Conservation (phyloP, 2,329 filamentous ascomycete genomes). For the Neonectria magnoliae region DNA sequence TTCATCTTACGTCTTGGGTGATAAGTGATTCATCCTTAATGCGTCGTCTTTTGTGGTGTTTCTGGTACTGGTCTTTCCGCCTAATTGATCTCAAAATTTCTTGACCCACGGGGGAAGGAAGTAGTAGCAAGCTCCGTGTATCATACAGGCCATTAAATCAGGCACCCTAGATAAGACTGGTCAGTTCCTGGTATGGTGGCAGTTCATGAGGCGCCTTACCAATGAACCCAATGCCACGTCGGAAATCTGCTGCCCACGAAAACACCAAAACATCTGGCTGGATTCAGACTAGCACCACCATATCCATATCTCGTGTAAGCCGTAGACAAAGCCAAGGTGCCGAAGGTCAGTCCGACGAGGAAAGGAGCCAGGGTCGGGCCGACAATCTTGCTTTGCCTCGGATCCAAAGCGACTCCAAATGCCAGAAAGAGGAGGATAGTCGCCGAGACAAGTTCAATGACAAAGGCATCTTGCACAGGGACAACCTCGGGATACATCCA, state of each 20-base stretch:
- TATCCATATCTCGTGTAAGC: conserved; percentile 39
- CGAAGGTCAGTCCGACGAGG: conserved; percentile 56
- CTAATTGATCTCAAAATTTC: background rate
- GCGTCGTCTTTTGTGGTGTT: background rate
- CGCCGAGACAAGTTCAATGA: conserved; percentile 59
- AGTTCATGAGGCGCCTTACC: conserved; percentile 20
- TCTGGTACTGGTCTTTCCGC: background rate
- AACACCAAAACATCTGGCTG: conserved; percentile 34
- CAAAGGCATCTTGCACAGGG: conserved; percentile 48
- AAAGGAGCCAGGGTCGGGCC: conserved; percentile 61
- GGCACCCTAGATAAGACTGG: conserved; percentile 23
- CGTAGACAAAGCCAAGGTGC: conserved; percentile 50
- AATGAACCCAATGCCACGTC: conserved; percentile 41
- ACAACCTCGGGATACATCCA: conserved; percentile 41
- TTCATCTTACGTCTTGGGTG: no score
- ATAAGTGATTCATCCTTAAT: background rate
- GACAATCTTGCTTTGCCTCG: conserved; percentile 58
- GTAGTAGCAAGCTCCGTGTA: conserved; percentile 30
- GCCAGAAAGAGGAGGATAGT: conserved; percentile 60
- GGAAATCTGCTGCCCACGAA: conserved; percentile 38
- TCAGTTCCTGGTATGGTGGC: background rate
- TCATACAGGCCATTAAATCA: conserved; percentile 19
- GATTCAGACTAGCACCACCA: conserved; percentile 36
- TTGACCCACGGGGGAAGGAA: conserved; percentile 34
- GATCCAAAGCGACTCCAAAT: conserved; percentile 64